phyloP scores from a whole-genome alignment of 2,329 filamentous ascomycete species.

The Thelonectria olida region DNA sequence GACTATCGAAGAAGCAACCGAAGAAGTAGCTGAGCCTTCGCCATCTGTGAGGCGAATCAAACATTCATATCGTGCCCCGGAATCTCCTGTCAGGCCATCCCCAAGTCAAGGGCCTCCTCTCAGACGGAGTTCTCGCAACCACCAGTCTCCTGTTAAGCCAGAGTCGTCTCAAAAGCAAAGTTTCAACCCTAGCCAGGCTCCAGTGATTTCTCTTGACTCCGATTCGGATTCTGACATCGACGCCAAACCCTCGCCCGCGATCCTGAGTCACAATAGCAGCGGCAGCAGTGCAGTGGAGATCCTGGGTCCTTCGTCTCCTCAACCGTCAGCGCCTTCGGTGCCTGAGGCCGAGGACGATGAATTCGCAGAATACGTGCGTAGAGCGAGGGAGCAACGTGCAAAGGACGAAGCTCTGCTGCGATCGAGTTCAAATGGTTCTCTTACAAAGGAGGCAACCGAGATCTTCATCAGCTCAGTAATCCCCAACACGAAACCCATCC shows the following conservation, averaged over 20 bases:
- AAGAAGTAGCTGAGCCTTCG: constrained; percentile 29
- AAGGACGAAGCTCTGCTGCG: constrained; percentile 36
- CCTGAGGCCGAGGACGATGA: constrained; percentile 48
- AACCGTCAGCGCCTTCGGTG: background rate
- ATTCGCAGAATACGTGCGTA: constrained; percentile 56
- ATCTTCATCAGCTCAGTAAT: constrained; percentile 70
- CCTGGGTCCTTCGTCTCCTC: constrained; percentile 2
- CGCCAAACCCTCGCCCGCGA: background rate
- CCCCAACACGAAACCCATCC: constrained; percentile 59
- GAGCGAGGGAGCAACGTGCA: constrained; percentile 48
- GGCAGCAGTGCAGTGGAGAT: constrained; percentile 26
- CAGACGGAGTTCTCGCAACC: background rate
- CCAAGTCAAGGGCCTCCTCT: constrained; percentile 3
- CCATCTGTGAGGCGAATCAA: constrained; percentile 32
- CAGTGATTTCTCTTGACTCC: constrained; percentile 46
- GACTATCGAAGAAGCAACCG: constrained; percentile 21
- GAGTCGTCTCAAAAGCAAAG: constrained; percentile 1
- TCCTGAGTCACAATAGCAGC: constrained; percentile 1
- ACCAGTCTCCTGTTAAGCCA: background rate
- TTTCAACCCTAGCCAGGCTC: constrained; percentile 11
- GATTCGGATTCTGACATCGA: constrained; percentile 45
- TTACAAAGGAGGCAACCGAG: constrained; percentile 38
- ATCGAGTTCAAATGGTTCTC: constrained; percentile 20
- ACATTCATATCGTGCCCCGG: constrained; percentile 11
- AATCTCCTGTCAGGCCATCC: constrained; percentile 19